Evolutionary conservation across 768 basidiomycete genomes (phyloP).

Genomic region (Chalciporus chontae): DNA sequence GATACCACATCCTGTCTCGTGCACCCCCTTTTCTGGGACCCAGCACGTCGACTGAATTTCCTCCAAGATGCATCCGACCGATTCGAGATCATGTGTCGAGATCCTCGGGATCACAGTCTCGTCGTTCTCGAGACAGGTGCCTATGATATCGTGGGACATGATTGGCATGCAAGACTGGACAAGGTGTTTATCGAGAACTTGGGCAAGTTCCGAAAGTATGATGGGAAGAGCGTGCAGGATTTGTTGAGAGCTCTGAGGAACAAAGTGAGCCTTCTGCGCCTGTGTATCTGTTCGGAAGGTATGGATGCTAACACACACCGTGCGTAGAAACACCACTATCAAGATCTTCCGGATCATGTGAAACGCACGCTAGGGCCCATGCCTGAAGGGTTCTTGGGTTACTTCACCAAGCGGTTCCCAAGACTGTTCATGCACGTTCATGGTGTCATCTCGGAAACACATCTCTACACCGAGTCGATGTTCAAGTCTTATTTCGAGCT

Average conservation of each 20-base stretch:
- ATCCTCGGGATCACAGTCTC: constrained; percentile 78
- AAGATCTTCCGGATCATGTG: constrained; percentile 91
- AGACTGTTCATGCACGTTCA: constrained; percentile 90
- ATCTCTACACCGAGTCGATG: constrained; percentile 81
- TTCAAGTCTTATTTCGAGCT: constrained; percentile 88
- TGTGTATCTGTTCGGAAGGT: no score
- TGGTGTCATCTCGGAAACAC: constrained; percentile 66
- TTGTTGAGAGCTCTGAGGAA: constrained; percentile 89
- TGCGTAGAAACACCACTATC: constrained; percentile 91
- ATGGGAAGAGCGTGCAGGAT: constrained; percentile 88
- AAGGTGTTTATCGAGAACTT: constrained; percentile 89
- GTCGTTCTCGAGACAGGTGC: constrained; percentile 72
- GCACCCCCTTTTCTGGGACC: constrained; percentile 97
- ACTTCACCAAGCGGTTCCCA: constrained; percentile 94
- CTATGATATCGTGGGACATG: constrained; percentile 71
- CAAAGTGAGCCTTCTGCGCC: constrained; percentile 57
- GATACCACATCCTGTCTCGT: constrained; percentile 83
- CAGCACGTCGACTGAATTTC: constrained; percentile 81
- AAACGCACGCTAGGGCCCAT: constrained; percentile 86
- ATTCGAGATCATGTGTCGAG: constrained; percentile 96
- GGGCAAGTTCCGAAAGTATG: constrained; percentile 97
- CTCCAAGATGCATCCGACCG: constrained; percentile 97
- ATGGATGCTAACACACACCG: constrained; percentile 10
- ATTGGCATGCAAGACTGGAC: constrained; percentile 88
- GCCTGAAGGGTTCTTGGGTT: constrained; percentile 88